Percentiles rank a stretch among this genome's conserved stretches.
Conservation (phyloP, 148 eudicot genomes). For the Persicaria maculosa region DNA sequence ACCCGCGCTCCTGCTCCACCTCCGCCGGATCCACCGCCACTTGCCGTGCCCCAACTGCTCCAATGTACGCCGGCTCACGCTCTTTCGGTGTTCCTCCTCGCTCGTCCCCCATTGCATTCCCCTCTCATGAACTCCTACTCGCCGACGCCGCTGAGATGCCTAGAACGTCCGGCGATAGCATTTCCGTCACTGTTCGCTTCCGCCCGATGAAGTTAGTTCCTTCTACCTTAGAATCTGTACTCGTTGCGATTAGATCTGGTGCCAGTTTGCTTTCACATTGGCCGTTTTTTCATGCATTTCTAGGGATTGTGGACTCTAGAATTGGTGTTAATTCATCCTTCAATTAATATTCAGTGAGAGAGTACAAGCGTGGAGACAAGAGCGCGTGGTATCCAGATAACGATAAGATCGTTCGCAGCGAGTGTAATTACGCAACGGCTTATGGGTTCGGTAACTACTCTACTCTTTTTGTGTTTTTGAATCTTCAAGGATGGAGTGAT, state of each 20-base stretch:
- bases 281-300: not conserved
- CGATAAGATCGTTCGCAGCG: constrained; percentile 75
- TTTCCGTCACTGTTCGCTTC: constrained; percentile 87
- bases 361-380: constrained; percentile 80
- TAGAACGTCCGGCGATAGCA: constrained; percentile 66
- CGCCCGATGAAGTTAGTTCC: constrained; percentile 71
- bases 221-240: constrained; percentile 25
- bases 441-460: constrained; percentile 70
- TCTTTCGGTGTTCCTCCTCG: constrained; percentile 27
- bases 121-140: constrained; percentile 46
- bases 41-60: constrained; percentile 25
- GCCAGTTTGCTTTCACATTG: constrained; percentile 4
- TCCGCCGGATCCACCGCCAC: constrained; percentile 57
- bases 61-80: constrained; percentile 17
- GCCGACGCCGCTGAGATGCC: constrained; percentile 38
- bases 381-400: constrained; percentile 91
- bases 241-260: constrained; percentile 10
- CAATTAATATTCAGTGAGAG: constrained; percentile 47
- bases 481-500: not conserved
- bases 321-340: constrained; percentile 15
- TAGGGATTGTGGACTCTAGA: constrained; percentile 23
- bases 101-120: constrained; percentile 44
- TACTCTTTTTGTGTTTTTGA: not conserved
- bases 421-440: constrained; percentile 70
- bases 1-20: constrained; percentile 47